Evolutionary conservation across 176 grass and related monocot genomes (phyloP), one percentile per base, ranked within the genome.

Genomic region (Melocanna baccifera): DNA sequence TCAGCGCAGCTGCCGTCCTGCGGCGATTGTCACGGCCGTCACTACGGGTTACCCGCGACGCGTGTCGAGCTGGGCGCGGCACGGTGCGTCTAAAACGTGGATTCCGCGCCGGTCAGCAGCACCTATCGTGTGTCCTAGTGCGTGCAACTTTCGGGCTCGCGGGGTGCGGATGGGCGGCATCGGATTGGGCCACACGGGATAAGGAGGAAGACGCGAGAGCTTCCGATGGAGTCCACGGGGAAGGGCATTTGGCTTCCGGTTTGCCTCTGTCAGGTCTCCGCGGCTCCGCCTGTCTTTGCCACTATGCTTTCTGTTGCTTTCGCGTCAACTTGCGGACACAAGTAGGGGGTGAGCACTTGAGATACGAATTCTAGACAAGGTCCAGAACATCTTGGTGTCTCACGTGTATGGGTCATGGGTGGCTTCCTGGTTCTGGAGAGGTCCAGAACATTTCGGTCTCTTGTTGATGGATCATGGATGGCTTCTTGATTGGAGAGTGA

Each of bases 201-300:
- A 78, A 72, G 56, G 8, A 41, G 19, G 51, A 71, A 40, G 26
- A 73, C 1, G 45, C 48, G 13, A 28, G 56, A 36, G 32, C 14
- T 2, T 5, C 26, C 10, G 32, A 67, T 86, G 88, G 84, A 67
- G 51, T 90, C 73, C 78, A 86, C 79, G 47, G 66, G 48, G 78
- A 74, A 78, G 23, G n/a, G 79, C 79, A 78, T 83, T 86, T 45
- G 70, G 41, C 73, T 85, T 77, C 77, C 83, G 42, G 52, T 26
- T n/a, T 20, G 61, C 32, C 42, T 83, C 58, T 32, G 29, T 25
- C 75, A 2, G 26, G 12, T 32, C 47, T 36, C n/a, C 56, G n/a
- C n/a, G n/a, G n/a, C n/a, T n/a, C n/a, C n/a, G n/a, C n/a, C n/a
- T n/a, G n/a, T n/a, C n/a, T n/a, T 56, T 8, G 59, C 52, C 52